Base-by-base conservation (phyloP, 2,329 filamentous ascomycete species). In the Arthrobotrys entomopaga region DNA sequence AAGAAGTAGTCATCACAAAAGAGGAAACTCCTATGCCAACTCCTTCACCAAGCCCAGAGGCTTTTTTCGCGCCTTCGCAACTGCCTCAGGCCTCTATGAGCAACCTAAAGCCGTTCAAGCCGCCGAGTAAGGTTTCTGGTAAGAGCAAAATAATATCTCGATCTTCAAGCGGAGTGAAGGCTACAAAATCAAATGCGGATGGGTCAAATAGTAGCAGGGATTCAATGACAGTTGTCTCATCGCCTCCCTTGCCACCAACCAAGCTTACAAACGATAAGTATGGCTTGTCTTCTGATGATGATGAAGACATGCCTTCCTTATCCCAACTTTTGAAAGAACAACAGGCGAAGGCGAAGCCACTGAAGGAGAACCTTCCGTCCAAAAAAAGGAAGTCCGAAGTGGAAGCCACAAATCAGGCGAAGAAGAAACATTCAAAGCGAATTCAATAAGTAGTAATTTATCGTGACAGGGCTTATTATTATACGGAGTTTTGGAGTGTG, bases 81-180 rank as follows among this genome's bases (percentile, higher is more conserved):
- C 57, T 74, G 13, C 63, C 70, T 13, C 70, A 74, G 22, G 63
- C 70, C 0, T 67, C 63, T 10, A 57, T 74, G 43, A 61, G 34
- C 53, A 74, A 74, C 20, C 38, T 74, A 20, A 74, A 74, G 26
- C 63, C 70, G 16, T 74, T 74, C 58, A 74, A 74, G 22, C 63
- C 70, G 13, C 70, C 70, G 19, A 66, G 49, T 26, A 60, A 38
- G 49, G 29, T 66, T 40, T 34, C 56, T 38, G 69, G 49, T 6
- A n/a, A 54, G 43, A 20, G 42, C 3, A 63, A 61, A 26, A 48
- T 48, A 2, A 42, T 53, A 29, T 26, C 52, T 34, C 48, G 42
- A 13, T 29, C 60, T 11, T 29, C 24, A 0, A 72, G 65, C n/a
- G 7, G 40, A n/a, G 52, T 54, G 34, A 66, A 74, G n/a, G 24